Evolutionary conservation across 2,329 filamentous ascomycete genomes (phyloP), one percentile per base, ranked within the genome.

Genomic region (Cyphellophora attinorum): DNA sequence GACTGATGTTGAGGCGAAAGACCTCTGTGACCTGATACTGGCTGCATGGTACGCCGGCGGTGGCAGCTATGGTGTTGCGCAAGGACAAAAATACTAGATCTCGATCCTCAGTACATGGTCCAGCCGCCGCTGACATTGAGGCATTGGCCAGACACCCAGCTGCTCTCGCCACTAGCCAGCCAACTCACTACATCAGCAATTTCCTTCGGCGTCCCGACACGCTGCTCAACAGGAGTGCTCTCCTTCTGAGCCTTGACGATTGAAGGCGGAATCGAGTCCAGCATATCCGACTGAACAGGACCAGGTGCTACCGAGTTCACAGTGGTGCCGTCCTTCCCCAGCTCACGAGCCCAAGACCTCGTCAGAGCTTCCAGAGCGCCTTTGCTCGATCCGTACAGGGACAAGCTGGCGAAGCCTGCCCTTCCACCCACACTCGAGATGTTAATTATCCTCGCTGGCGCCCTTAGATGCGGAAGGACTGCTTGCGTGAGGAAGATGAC

Each of bases 271-370:
- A 75, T 67, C 11, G 67, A 60, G 11, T 67, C 65, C 15, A 77
- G 49, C 64, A 80, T 67, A 5, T 75, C 72, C 18, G 64, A 76
- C 53, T 68, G 55, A 5, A 76, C 68, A 0, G 75, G 73, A 0
- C 76, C 76, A 0, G 74, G 73, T 13, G 67, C 68, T 2, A 80
- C 67, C 1, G 65, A 61, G 44, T 80, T 81, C 16, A 76, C 74
- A 1, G 74, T 79, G 38, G 71, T 71, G 0, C 74, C 72, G 38
- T 64, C 54, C 3, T 41, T 49, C 0, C 74, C 74, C 6, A 79
- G 55, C 53, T 80, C 75, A 0, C 62, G 60, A 0, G 76, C 75
- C 65, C 72, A 72, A 29, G 61, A 66, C 5, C 74, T 59, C 6
- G 76, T 79, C 35, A 79, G 51, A 0, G 66, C 71, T 51, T 80